A percentile compares a stretch with the other conserved stretches of the same genome.
phyloP scores from a whole-genome alignment of 2,329 filamentous ascomycete genomes.

The Elsinoe necatrix region DNA sequence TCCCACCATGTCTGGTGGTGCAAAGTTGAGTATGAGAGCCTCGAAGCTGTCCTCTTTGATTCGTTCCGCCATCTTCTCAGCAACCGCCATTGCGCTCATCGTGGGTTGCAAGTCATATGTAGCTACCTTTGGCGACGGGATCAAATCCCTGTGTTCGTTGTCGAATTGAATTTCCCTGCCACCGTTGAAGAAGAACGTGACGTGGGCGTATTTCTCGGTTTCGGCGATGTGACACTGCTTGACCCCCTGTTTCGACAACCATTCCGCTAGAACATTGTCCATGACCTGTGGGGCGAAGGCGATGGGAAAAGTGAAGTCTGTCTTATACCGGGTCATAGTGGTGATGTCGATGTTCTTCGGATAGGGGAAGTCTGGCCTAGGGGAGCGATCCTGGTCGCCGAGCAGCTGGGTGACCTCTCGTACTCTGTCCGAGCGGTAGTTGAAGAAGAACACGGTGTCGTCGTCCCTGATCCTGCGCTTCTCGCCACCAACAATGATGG shows the following conservation, averaged over 20 bases:
- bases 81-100: slow-evolving; percentile 90
- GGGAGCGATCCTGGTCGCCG: slow-evolving; percentile 84
- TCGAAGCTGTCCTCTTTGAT: slow-evolving; percentile 79
- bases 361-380: slow-evolving; percentile 83
- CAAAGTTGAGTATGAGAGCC: slow-evolving; percentile 99
- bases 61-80: slow-evolving; percentile 80
- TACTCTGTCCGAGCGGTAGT: slow-evolving; percentile 97
- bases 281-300: slow-evolving; percentile 93
- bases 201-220: slow-evolving; percentile 99
- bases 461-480: slow-evolving; percentile 81
- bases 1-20: slow-evolving; percentile 97
- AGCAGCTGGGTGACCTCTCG: slow-evolving; percentile 93
- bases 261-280: slow-evolving; percentile 97
- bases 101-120: slow-evolving; percentile 93
- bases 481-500: slow-evolving; percentile 85
- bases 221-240: slow-evolving; percentile 96
- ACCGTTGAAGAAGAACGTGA: slow-evolving; percentile 99
- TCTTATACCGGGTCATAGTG: slow-evolving; percentile 99
- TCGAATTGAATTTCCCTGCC: slow-evolving; percentile 95
- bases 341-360: slow-evolving; percentile 80
- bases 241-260: slow-evolving; percentile 78
- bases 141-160: slow-evolving; percentile 85
- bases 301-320: slow-evolving; percentile 81
- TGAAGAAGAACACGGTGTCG: slow-evolving; percentile 99
- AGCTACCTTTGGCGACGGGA: slow-evolving; percentile 86